Evolutionary conservation across 768 basidiomycete species (phyloP).

Genomic region (Calvatia gigantea): DNA sequence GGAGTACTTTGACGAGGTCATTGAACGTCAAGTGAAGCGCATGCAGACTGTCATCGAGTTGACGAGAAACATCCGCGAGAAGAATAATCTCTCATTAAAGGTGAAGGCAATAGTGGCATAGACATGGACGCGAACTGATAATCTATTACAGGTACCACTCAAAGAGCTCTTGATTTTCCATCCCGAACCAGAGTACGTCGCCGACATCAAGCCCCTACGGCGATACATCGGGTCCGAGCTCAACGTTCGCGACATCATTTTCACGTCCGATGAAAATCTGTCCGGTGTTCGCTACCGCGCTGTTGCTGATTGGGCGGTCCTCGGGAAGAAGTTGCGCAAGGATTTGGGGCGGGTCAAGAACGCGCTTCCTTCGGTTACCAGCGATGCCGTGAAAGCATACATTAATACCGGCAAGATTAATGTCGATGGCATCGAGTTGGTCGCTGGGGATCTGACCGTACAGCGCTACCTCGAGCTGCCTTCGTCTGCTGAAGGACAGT

Average conservation of each 20-base stretch:
- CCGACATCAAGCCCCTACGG: constrained; percentile 80
- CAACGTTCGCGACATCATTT: constrained; percentile 86
- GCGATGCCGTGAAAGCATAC: constrained; percentile 81
- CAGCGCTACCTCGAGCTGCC: constrained; percentile 88
- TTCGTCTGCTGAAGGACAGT: constrained; percentile 53
- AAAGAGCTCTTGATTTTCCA: constrained; percentile 95
- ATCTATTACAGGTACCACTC: constrained; percentile 70
- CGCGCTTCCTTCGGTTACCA: constrained; percentile 75
- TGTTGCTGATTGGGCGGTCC: constrained; percentile 91
- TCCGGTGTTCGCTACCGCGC: constrained; percentile 91
- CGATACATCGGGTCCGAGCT: constrained; percentile 92
- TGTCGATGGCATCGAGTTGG: constrained; percentile 87
- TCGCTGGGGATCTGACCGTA: constrained; percentile 87
- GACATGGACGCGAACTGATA: background rate
- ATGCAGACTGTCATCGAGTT: constrained; percentile 96
- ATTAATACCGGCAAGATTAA: constrained; percentile 68
- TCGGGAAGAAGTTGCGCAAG: constrained; percentile 92
- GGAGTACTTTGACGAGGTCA: constrained; percentile 90
- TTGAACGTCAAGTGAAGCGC: constrained; percentile 90
- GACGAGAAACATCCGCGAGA: constrained; percentile 83
- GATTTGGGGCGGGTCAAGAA: constrained; percentile 88
- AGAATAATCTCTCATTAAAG: constrained; percentile 84
- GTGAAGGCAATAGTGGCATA: constrained; percentile 34
- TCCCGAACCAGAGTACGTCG: constrained; percentile 75
- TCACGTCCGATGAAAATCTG: constrained; percentile 82